Base-by-base conservation (phyloP, 352 stramenopile species). In the Phytophthora hibernalis region DNA sequence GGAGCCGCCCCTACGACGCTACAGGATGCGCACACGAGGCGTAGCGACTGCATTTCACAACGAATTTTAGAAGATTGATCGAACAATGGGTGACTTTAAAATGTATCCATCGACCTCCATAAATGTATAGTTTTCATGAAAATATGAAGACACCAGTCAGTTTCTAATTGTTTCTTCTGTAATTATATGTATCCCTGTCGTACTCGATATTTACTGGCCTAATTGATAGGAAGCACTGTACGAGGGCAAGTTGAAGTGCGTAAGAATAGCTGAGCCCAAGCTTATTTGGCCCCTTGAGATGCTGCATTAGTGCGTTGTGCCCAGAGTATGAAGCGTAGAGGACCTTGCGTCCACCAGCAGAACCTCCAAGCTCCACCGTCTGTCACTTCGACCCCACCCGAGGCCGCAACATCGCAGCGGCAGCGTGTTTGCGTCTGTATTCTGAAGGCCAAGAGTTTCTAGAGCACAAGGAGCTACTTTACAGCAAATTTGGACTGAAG, bases 381-480 rank as follows among this genome's bases (percentile, higher is more conserved):
- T 50, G 30, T 0, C 9, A 22, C 44, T 50, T 28, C 58, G 12
- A 30, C 18, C 35, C 28, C 18, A 37, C 40, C 37, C 22, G 5
- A 38, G 26, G 31, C 12, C 51, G 50, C 28, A 54, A 51, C 50
- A 31, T 71, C 21, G 40, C 72, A 13, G 15, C 66, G 11, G 70
- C 68, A 1, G 73, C 77, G 18, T 86, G 79, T 59, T 69, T 79
- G 21, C 72, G 84, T 11, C 61, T 93, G 37, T 93, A 91, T 53
- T 68, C 77, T 0, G 80, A 91, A 47, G 84, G 72, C 16, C 75
- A 80, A 44, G 75, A 83, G 40, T 54, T 82, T n/a, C 67, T 79
- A 24, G 67, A 81, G 26, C 77, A 91, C 67, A 90, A 89, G 54
- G 69, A 89, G 52, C 68, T 74, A 6, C 68, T 93, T 2, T 89